phyloP scores from a whole-genome alignment of 495 filamentous ascomycete species.

The Talaromyces trachyspermus region DNA sequence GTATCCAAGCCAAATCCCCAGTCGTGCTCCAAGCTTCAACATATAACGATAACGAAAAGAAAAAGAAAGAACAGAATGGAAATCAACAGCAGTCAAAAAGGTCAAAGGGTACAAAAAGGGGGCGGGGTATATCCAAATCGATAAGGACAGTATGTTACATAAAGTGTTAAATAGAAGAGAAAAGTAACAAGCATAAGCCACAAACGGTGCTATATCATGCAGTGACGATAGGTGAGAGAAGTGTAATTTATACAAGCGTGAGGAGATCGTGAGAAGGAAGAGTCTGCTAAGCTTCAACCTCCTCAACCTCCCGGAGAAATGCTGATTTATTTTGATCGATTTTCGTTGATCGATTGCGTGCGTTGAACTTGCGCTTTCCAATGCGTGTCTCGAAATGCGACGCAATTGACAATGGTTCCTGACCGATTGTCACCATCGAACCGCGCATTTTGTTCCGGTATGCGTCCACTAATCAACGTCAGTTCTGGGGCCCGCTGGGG shows the following conservation, averaged over 20 bases:
- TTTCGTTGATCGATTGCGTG: constrained; percentile 36
- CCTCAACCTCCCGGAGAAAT: constrained; percentile 30
- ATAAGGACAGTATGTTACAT: constrained; percentile 10
- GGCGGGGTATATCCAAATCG: constrained; percentile 6
- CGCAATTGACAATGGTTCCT: constrained; percentile 61
- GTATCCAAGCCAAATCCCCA: background rate
- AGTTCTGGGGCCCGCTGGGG: background rate
- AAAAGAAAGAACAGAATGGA: constrained; percentile 3
- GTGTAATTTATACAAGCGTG: background rate
- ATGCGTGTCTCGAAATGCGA: constrained; percentile 84
- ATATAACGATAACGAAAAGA: constrained; percentile 3
- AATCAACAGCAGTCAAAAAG: too few relatives aligned
- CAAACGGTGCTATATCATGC: background rate
- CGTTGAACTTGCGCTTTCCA: constrained; percentile 78
- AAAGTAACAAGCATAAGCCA: background rate
- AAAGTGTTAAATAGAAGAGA: background rate
- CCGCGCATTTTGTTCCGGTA: constrained; percentile 89
- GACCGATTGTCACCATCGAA: constrained; percentile 65
- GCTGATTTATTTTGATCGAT: constrained; percentile 5
- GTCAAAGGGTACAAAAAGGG: background rate
- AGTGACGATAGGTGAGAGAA: constrained; percentile 5
- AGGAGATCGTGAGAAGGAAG: background rate
- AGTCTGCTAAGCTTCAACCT: constrained; percentile 29
- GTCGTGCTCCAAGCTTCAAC: too few relatives aligned
- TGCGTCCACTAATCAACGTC: constrained; percentile 64